A percentile compares a stretch with the other conserved stretches of the same genome.
These are phyloP conservation scores for Friedmanniomyces simplex DNA, from an alignment of 495 filamentous ascomycete genomes.

Conservation along the genomic window DNA sequence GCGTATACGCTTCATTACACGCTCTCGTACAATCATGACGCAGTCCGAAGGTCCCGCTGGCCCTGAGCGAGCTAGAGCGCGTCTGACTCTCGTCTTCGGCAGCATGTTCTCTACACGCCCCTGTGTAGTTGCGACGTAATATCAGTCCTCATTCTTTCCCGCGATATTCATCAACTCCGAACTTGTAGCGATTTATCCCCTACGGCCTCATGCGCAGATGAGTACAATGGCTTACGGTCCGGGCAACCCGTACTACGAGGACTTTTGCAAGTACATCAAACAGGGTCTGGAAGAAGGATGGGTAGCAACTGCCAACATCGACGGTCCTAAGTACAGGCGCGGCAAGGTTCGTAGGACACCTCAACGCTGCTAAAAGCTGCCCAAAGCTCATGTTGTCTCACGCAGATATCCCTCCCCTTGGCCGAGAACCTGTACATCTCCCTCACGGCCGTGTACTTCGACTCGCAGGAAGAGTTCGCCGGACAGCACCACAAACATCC, in stretches of 20 bases:
- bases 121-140: no score
- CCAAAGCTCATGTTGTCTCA: no score
- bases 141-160: no score
- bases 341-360: conserved; percentile 19
- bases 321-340: conserved; percentile 37
- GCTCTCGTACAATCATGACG: no score
- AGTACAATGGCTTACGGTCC: conserved; percentile 40
- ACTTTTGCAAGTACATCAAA: conserved; percentile 32
- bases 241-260: conserved; percentile 34
- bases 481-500: conserved; percentile 40
- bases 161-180: no score
- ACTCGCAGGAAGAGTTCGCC: conserved; percentile 31
- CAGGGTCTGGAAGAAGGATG: conserved; percentile 38
- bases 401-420: conserved; percentile 28
- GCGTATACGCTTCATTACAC: no score
- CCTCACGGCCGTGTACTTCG: conserved; percentile 44
- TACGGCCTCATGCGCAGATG: no score
- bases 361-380: neutral
- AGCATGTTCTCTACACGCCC: no score
- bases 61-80: no score
- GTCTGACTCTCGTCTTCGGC: no score
- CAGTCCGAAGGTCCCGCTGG: no score
- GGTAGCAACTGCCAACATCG: conserved; percentile 34
- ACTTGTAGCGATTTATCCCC: no score
- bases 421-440: conserved; percentile 36